These are phyloP conservation scores for Scutellaria galericulata DNA, from an alignment of 257 asterid genomes.

Conservation along the genomic window DNA sequence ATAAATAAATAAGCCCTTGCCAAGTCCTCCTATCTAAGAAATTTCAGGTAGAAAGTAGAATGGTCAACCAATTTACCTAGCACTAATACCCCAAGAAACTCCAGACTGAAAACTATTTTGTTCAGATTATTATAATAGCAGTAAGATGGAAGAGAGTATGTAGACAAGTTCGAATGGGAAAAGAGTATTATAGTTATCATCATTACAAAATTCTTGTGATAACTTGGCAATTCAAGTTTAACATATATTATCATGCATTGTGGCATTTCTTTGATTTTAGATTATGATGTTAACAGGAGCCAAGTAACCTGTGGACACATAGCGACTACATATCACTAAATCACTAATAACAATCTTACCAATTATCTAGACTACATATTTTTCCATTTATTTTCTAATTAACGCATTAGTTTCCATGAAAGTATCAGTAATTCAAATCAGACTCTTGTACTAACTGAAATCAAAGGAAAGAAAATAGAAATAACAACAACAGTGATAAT, in stretches of 20 bases:
- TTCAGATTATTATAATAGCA: slow-evolving; percentile 1
- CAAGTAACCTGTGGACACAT: not conserved
- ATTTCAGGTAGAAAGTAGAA: not conserved
- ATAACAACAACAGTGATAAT: not conserved
- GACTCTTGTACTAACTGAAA: not conserved
- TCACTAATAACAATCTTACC: not conserved
- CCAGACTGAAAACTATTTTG: not conserved
- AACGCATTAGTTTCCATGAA: slow-evolving; percentile 1
- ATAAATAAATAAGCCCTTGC: not conserved
- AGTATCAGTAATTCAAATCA: not conserved
- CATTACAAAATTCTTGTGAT: not conserved
- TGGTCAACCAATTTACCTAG: slow-evolving; percentile 17
- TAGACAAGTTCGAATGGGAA: slow-evolving; percentile 1
- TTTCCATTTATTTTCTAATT: slow-evolving; percentile 13
- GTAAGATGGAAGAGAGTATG: not conserved
- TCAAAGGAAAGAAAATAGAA: not conserved
- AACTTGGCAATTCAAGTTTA: slow-evolving; percentile 5
- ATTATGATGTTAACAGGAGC: not conserved
- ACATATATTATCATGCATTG: not conserved
- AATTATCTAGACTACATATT: slow-evolving; percentile 6
- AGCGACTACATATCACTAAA: slow-evolving; percentile 3
- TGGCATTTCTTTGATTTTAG: slow-evolving; percentile 6
- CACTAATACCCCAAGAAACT: slow-evolving; percentile 11
- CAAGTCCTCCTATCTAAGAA: slow-evolving; percentile 9
- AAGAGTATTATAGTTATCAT: not conserved